Evolutionary conservation across 495 filamentous ascomycete genomes (phyloP).

Genomic region (Pyrenula aspistea): DNA sequence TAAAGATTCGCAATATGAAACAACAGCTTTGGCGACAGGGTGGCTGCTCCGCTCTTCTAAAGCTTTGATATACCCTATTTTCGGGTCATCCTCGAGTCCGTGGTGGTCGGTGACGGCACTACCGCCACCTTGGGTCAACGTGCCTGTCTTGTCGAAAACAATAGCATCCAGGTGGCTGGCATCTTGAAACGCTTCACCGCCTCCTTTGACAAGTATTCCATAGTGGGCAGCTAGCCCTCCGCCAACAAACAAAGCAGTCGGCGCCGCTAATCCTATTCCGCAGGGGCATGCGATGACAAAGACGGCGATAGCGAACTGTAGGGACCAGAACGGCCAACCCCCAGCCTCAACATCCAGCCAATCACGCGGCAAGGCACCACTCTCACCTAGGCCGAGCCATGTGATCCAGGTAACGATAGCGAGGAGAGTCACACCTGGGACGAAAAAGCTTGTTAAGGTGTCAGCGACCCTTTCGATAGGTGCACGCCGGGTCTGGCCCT

Average conservation of each 20-base stretch:
- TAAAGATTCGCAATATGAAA: slow-evolving; percentile 45
- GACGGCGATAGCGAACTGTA: slow-evolving; percentile 88
- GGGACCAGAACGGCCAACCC: slow-evolving; percentile 76
- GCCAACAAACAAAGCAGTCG: slow-evolving; percentile 88
- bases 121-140: slow-evolving; percentile 75
- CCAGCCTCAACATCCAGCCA: slow-evolving; percentile 57
- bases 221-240: slow-evolving; percentile 76
- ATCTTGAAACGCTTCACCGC: slow-evolving; percentile 91
- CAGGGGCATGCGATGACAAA: slow-evolving; percentile 95
- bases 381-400: slow-evolving; percentile 68
- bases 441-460: slow-evolving; percentile 75
- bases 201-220: slow-evolving; percentile 89
- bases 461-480: slow-evolving; percentile 83
- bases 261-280: slow-evolving; percentile 82
- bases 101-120: slow-evolving; percentile 66
- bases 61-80: slow-evolving; percentile 19
- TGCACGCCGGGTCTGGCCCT: slow-evolving; percentile 79
- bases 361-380: slow-evolving; percentile 50
- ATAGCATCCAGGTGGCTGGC: slow-evolving; percentile 75
- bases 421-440: slow-evolving; percentile 70
- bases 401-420: slow-evolving; percentile 73
- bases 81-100: slow-evolving; percentile 17
- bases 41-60: slow-evolving; percentile 80
- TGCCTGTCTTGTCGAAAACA: slow-evolving; percentile 96
- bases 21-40: slow-evolving; percentile 76